Conservation (phyloP, 306 rosid genomes). For the Cicer bijugum region DNA sequence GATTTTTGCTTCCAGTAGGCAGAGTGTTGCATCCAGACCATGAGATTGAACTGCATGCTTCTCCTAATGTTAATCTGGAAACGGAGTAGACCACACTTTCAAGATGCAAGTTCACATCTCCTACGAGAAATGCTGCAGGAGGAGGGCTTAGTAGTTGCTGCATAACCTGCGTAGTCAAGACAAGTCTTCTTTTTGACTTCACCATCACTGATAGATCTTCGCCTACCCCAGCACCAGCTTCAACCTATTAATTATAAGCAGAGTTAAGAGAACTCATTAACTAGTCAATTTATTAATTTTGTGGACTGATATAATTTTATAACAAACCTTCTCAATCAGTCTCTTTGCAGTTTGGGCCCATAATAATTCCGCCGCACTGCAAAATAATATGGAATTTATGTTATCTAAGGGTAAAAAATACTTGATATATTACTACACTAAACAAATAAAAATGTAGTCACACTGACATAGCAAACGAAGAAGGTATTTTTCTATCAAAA, state of each 20-base stretch:
- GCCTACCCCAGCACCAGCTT: constrained; percentile 55
- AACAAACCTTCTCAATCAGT: constrained; percentile 77
- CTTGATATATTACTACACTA: background rate
- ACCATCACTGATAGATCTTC: constrained; percentile 59
- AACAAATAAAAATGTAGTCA: constrained; percentile 16
- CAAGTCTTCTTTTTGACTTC: constrained; percentile 74
- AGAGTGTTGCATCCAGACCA: constrained; percentile 55
- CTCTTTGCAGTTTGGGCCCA: constrained; percentile 78
- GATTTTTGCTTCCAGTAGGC: constrained; percentile 52
- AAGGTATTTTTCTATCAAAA: constrained; percentile 13
- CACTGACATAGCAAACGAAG: background rate
- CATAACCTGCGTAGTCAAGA: constrained; percentile 78
- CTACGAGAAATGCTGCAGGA: constrained; percentile 61
- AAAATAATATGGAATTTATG: constrained; percentile 42
- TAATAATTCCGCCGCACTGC: constrained; percentile 74
- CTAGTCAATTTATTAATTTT: constrained; percentile 27
- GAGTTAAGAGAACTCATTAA: constrained; percentile 41
- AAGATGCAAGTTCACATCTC: constrained; percentile 62
- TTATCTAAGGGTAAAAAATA: background rate
- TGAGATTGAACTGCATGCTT: constrained; percentile 73
- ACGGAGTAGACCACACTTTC: constrained; percentile 70
- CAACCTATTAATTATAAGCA: constrained; percentile 59
- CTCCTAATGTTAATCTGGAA: constrained; percentile 74
- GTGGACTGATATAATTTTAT: constrained; percentile 25
- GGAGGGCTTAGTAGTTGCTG: constrained; percentile 85